Base-by-base conservation (phyloP, 139 green algal genomes). In the Picochlorum sp. region DNA sequence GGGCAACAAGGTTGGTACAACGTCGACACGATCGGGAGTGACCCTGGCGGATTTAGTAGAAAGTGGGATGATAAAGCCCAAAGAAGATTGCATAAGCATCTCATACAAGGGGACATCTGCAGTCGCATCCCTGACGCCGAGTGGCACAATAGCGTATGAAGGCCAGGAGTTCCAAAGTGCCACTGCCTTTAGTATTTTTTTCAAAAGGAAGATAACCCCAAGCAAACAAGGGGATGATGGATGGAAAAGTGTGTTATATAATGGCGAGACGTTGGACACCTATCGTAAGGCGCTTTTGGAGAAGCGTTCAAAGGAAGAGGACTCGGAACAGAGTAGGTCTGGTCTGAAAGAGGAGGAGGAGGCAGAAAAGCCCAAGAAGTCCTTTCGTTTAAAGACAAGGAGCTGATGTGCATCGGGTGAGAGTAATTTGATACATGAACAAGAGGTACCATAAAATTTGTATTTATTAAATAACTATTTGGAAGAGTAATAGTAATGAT, bases 151-250 rank as follows among this genome's bases (percentile, higher is more conserved):
- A 31, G 20, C 68, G 2, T 83, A 74, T 39, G 39, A 75, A 57
- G 75, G 75, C 30, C 54, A 52, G n/a, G 39, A 52, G 18, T 84
- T 77, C 20, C 24, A 44, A 12, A 73, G 60, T 33, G 58, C 79
- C 9, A 81, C 66, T 24, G 75, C 80, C 3, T 85, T 87, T 60
- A 79, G 67, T 40, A 75, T 85, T 18, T 62, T 78, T 39, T 76
- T 76, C 36, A 85, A 85, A 56, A 68, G 78, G 36, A 49, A 74
- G 36, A 61, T 75, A 18, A 78, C 69, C 7, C 80, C 80, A 7
- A 60, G 68, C 50, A 85, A 83, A 63, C 74, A 83, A 44, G 78
- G 78, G 1, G 78, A 87, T 59, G 78, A 87, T n/a, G 80, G 80
- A 53, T 87, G 80, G 80, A 77, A 78, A 59, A 79, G 67, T 52